Base-by-base conservation (phyloP, 1,284 basidiomycete genomes). In the Phenoliferia sp. region DNA sequence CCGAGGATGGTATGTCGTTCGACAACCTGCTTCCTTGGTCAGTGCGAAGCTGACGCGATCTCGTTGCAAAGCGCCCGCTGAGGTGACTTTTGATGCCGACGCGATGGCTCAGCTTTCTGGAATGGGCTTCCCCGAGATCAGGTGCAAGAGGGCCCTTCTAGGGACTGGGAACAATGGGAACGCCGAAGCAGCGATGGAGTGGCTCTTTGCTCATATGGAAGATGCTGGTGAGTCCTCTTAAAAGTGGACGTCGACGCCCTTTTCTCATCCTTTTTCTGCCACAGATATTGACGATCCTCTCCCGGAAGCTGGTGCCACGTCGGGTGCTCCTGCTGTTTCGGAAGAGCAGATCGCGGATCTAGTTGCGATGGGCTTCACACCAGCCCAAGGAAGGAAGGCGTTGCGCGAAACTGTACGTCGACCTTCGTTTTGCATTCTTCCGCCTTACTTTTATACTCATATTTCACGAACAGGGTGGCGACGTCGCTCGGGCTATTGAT, bases 181-280 rank as follows among this genome's bases (percentile, higher is more conserved):
- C 73, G 82, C 89, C 0, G 91, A 95, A 75, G 84, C 83, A 0
- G 94, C 95, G 0, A 96, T 94, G 91, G 88, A 92, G 71, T 99
- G 95, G 95, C 80, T 99, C 52, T 96, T 99, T 77, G 84, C 81
- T 63, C 95, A 97, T 79, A 92, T 95, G 90, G 94, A 98, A 10
- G 95, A 98, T 79, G 83, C 90, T 12, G 90, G 92, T 90, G 63
- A 52, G 82, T 76, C 12, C 34, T 28, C 9, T 48, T 60, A 1
- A n/a, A 52, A n/a, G n/a, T n/a, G 4, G 3, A 17, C 52, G 12
- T 0, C 50, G n/a, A 50, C 22, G 17, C 10, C 31, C 10, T 2
- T 7, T 9, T 22, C 62, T 60, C 26, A 44, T 3, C 12, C 22
- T 19, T 2, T n/a, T 26, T 2, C 16, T 36, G 12, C 2, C 35